A percentile compares a stretch with the other conserved stretches of the same genome.
Evolutionary conservation across 257 asterid genomes (phyloP).

Genomic region (Ilex asprella): DNA sequence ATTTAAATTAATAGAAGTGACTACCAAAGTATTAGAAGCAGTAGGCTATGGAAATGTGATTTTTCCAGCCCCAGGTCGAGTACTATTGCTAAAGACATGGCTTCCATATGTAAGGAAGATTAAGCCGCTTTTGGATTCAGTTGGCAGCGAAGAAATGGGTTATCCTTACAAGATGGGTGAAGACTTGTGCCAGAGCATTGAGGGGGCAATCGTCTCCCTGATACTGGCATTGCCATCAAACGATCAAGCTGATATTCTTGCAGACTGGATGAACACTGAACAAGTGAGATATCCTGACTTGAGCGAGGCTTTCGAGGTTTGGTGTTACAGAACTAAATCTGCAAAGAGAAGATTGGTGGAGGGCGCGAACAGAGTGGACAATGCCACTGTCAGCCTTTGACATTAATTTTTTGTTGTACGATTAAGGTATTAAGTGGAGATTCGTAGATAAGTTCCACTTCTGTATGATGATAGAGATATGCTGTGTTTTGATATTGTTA

Average conservation of each 20-base stretch:
- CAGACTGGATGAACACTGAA: constrained; percentile 61
- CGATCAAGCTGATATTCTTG: constrained; percentile 67
- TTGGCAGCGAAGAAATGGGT: constrained; percentile 22
- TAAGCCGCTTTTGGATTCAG: constrained; percentile 50
- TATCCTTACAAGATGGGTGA: constrained; percentile 61
- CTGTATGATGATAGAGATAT: no score
- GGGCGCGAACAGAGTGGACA: constrained; percentile 28
- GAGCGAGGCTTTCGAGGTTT: constrained; percentile 80
- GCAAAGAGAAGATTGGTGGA: constrained; percentile 65
- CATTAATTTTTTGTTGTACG: background rate
- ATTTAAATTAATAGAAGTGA: constrained; percentile 46
- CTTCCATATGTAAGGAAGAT: constrained; percentile 60
- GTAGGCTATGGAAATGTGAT: constrained; percentile 76
- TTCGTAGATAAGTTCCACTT: background rate
- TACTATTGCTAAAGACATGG: constrained; percentile 50
- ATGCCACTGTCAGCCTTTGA: constrained; percentile 32
- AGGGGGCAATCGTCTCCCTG: constrained; percentile 69
- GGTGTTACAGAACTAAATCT: constrained; percentile 78
- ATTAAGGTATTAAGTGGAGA: background rate
- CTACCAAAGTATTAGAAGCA: constrained; percentile 67
- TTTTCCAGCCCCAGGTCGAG: constrained; percentile 52
- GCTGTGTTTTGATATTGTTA: no score
- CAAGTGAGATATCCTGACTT: constrained; percentile 62
- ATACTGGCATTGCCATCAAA: constrained; percentile 63
- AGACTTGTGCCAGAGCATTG: constrained; percentile 58